These are phyloP conservation scores for Giardia muris DNA, from an alignment of 208 protist species.

Conservation along the genomic window DNA sequence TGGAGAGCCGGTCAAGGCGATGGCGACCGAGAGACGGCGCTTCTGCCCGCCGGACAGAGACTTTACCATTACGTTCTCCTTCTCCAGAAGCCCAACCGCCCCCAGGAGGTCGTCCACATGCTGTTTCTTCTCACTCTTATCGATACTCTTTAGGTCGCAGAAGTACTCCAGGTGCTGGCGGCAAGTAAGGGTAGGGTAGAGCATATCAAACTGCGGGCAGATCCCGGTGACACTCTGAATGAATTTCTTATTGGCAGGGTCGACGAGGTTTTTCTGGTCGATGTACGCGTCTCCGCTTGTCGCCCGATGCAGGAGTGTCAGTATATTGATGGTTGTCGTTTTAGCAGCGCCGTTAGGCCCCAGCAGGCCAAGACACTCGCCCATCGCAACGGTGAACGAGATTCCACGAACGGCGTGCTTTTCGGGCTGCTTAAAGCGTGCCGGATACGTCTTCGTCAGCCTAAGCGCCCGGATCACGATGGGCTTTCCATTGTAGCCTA, in stretches of 20 bases:
- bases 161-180: conserved; percentile 71
- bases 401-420: conserved; percentile 30
- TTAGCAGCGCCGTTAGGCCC: conserved; percentile 57
- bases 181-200: conserved; percentile 65
- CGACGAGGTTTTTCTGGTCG: conserved; percentile 44
- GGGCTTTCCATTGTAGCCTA: not conserved
- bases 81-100: conserved; percentile 10
- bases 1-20: conserved; percentile 54
- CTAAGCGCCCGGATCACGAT: not conserved
- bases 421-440: not conserved
- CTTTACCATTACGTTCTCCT: not conserved
- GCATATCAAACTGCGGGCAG: conserved; percentile 78
- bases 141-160: conserved; percentile 61
- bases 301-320: conserved; percentile 54
- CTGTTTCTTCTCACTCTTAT: not conserved
- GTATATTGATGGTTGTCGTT: conserved; percentile 46
- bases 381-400: conserved; percentile 10
- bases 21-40: conserved; percentile 53
- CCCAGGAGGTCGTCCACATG: not conserved
- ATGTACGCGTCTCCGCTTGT: conserved; percentile 53
- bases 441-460: conserved; percentile 14
- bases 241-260: conserved; percentile 29
- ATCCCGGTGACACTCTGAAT: conserved; percentile 58
- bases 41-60: conserved; percentile 53
- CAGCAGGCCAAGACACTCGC: conserved; percentile 48